Evolutionary conservation across 371 early-diverging fungal species (phyloP).

Genomic region (Mucor mucedo): DNA sequence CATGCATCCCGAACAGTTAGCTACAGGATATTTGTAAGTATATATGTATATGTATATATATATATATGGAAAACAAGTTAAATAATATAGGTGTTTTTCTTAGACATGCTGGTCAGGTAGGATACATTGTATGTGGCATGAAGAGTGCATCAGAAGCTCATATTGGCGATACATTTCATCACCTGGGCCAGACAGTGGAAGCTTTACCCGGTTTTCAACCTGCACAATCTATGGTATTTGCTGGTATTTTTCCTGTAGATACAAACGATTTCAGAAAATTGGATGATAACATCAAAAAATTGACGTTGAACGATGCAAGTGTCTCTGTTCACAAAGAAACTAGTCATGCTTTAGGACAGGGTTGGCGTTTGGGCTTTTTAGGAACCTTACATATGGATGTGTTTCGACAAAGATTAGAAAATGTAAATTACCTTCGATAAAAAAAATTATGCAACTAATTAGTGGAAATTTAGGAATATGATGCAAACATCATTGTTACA

Average conservation of each 20-base stretch:
- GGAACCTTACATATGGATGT: conserved; percentile 98
- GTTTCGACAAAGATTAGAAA: conserved; percentile 92
- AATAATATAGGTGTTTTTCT: neutral
- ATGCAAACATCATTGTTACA: conserved; percentile 89
- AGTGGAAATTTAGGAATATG: conserved; percentile 72
- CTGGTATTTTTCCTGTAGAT: conserved; percentile 94
- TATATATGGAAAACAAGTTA: neutral
- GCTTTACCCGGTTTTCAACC: conserved; percentile 91
- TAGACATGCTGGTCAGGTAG: conserved; percentile 94
- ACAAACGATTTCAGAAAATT: conserved; percentile 86
- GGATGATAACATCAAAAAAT: conserved; percentile 88
- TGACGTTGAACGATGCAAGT: conserved; percentile 94
- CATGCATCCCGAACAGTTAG: conserved; percentile 89
- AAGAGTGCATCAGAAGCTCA: conserved; percentile 90
- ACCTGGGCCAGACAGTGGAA: conserved; percentile 61
- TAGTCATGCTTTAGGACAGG: conserved; percentile 90
- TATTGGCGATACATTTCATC: conserved; percentile 96
- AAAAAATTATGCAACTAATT: neutral
- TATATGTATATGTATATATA: neutral
- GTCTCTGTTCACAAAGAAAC: conserved; percentile 91
- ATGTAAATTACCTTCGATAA: conserved; percentile 48
- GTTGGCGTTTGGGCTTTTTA: conserved; percentile 95
- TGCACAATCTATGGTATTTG: conserved; percentile 92
- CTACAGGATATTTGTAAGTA: conserved; percentile 77
- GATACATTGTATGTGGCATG: conserved; percentile 92